These are phyloP conservation scores for Eugenia klotzschiana DNA, from an alignment of 441 rosid species.

Conservation along the genomic window DNA sequence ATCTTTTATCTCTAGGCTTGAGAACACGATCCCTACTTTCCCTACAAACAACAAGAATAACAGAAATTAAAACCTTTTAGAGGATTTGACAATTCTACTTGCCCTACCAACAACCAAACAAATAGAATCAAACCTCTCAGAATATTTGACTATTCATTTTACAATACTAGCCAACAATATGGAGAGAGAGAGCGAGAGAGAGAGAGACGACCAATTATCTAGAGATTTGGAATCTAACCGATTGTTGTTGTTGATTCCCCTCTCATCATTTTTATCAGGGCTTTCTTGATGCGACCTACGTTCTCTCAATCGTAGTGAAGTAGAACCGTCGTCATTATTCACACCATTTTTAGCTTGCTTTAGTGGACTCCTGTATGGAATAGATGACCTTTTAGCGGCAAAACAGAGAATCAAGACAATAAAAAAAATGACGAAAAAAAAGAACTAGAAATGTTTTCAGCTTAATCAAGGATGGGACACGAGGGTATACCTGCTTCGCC, in stretches of 20 bases:
- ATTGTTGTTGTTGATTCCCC: slow-evolving; percentile 10
- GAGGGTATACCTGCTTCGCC: slow-evolving; percentile 21
- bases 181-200: background rate
- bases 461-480: background rate
- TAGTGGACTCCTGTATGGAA: slow-evolving; percentile 20
- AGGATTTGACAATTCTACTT: background rate
- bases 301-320: slow-evolving; percentile 19
- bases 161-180: background rate
- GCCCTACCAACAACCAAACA: background rate
- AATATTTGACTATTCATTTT: background rate
- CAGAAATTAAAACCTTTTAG: background rate
- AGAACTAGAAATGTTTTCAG: background rate
- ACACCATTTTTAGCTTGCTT: slow-evolving; percentile 10
- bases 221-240: slow-evolving; percentile 16
- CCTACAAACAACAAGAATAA: background rate
- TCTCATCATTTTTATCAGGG: slow-evolving; percentile 18
- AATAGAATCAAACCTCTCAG: background rate
- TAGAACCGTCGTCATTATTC: slow-evolving; percentile 8
- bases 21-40: slow-evolving; percentile 17
- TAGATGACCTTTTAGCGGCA: slow-evolving; percentile 8
- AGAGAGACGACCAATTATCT: background rate
- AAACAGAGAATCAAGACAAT: background rate
- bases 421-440: background rate
- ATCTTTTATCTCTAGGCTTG: slow-evolving; percentile 14
- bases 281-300: slow-evolving; percentile 11